Percentiles rank a stretch among this genome's conserved stretches.
These are phyloP conservation scores for Hemileia vastatrix DNA, from an alignment of 1,284 basidiomycete species.

Conservation along the genomic window DNA sequence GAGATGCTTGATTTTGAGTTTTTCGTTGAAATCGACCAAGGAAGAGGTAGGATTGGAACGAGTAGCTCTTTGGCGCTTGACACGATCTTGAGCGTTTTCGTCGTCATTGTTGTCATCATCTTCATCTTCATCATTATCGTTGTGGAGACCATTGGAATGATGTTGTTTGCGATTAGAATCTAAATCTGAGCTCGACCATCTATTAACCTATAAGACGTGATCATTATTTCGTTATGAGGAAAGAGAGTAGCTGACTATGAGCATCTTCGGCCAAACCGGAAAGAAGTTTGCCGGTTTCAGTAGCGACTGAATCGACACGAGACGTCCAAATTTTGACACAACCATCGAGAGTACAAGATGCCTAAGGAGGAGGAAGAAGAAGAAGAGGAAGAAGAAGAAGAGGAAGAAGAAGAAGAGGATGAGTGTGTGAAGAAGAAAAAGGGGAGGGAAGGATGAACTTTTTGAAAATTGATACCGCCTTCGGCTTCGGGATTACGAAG, in stretches of 20 bases:
- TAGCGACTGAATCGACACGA: constrained; percentile 90
- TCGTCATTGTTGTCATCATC: constrained; percentile 54
- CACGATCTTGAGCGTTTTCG: constrained; percentile 46
- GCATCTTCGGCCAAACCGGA: constrained; percentile 66
- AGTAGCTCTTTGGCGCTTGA: constrained; percentile 48
- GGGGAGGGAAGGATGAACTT: neutral
- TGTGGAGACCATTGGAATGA: constrained; percentile 37
- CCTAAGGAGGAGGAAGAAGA: constrained; percentile 56
- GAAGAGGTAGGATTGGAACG: constrained; percentile 49
- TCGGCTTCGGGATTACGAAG: constrained; percentile 81
- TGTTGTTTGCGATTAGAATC: too few relatives aligned
- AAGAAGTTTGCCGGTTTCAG: constrained; percentile 89
- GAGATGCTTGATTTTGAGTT: constrained; percentile 68
- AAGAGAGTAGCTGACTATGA: constrained; percentile 6
- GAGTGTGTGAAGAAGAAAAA: neutral
- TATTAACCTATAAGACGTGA: constrained; percentile 50
- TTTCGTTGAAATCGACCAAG: constrained; percentile 67
- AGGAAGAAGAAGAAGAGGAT: neutral
- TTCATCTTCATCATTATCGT: constrained; percentile 49
- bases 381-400: neutral
- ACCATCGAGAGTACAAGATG: constrained; percentile 91
- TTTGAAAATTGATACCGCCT: constrained; percentile 39
- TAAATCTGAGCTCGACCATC: neutral
- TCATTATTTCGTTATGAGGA: constrained; percentile 5
- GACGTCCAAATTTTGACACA: constrained; percentile 99